These are phyloP conservation scores for Apiotrichum mycotoxinovorans DNA, from an alignment of 1,284 basidiomycete species.

Conservation along the genomic window DNA sequence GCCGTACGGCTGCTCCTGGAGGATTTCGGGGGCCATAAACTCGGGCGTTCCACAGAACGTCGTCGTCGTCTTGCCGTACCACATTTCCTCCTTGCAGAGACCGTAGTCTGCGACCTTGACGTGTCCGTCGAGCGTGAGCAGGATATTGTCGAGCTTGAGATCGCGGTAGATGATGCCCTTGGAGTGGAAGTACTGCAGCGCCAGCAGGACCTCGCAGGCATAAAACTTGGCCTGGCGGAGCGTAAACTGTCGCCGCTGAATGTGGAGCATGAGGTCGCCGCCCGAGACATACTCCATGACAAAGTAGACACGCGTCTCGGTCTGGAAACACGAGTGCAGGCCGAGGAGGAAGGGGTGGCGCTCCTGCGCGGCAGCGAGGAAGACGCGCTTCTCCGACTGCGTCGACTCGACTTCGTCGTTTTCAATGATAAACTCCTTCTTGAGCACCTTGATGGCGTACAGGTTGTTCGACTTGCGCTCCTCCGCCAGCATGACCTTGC, in stretches of 20 bases:
- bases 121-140: constrained; percentile 94
- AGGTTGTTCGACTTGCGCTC: constrained; percentile 86
- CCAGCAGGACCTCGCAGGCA: constrained; percentile 94
- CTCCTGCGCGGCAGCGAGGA: constrained; percentile 90
- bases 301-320: constrained; percentile 90
- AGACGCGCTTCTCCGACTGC: constrained; percentile 98
- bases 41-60: constrained; percentile 99
- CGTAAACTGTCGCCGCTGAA: constrained; percentile 75
- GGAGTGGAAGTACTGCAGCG: constrained; percentile 96
- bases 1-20: constrained; percentile 96
- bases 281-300: constrained; percentile 76
- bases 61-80: constrained; percentile 91
- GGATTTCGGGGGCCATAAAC: constrained; percentile 99
- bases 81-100: constrained; percentile 99
- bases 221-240: constrained; percentile 92
- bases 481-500: constrained; percentile 99
- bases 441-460: constrained; percentile 99
- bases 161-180: constrained; percentile 94
- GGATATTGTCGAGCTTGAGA: constrained; percentile 97
- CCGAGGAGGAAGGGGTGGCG: constrained; percentile 96
- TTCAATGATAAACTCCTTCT: constrained; percentile 99
- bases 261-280: constrained; percentile 77
- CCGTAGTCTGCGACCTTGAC: constrained; percentile 99
- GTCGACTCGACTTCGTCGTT: constrained; percentile 99
- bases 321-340: constrained; percentile 99